Conservation (phyloP, 2,329 filamentous ascomycete species). For the Calonectria pauciramosa region DNA sequence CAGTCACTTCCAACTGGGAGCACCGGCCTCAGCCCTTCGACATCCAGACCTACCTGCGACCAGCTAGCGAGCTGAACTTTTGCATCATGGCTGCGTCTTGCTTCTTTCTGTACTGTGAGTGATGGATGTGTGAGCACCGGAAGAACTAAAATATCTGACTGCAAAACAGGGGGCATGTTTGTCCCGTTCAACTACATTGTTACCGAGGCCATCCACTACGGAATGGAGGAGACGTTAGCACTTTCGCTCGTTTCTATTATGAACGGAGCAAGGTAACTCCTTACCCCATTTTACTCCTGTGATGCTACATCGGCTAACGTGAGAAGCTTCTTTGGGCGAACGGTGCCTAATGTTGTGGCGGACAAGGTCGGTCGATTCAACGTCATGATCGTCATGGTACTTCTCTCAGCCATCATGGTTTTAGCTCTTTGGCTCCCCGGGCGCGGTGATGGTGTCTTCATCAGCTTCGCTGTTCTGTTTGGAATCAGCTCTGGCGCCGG, state of each 20-base stretch:
- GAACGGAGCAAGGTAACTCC: slow-evolving; percentile 35
- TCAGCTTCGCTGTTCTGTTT: slow-evolving; percentile 32
- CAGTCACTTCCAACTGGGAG: slow-evolving; percentile 33
- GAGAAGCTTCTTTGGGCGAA: slow-evolving; percentile 36
- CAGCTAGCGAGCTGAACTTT: slow-evolving; percentile 28
- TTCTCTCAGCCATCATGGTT: slow-evolving; percentile 23
- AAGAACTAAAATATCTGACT: slow-evolving; percentile 16
- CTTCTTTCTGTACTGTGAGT: slow-evolving; percentile 38
- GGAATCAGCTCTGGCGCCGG: slow-evolving; percentile 35
- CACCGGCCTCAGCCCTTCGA: slow-evolving; percentile 27
- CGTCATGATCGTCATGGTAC: slow-evolving; percentile 32
- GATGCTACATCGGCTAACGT: slow-evolving; percentile 16
- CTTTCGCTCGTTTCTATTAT: slow-evolving; percentile 34
- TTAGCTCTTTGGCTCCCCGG: slow-evolving; percentile 33
- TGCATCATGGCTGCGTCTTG: slow-evolving; percentile 29
- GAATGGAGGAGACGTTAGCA: slow-evolving; percentile 30
- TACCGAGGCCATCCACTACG: slow-evolving; percentile 33
- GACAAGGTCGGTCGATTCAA: slow-evolving; percentile 36
- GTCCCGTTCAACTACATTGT: slow-evolving; percentile 37
- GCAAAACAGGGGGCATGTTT: slow-evolving; percentile 32
- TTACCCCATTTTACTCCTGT: not conserved
- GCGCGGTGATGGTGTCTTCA: slow-evolving; percentile 26
- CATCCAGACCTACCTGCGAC: slow-evolving; percentile 27
- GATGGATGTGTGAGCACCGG: too few species aligned
- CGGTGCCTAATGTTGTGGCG: slow-evolving; percentile 35